phyloP scores from a whole-genome alignment of 2,329 filamentous ascomycete genomes.

The Trichoderma harzianum region DNA sequence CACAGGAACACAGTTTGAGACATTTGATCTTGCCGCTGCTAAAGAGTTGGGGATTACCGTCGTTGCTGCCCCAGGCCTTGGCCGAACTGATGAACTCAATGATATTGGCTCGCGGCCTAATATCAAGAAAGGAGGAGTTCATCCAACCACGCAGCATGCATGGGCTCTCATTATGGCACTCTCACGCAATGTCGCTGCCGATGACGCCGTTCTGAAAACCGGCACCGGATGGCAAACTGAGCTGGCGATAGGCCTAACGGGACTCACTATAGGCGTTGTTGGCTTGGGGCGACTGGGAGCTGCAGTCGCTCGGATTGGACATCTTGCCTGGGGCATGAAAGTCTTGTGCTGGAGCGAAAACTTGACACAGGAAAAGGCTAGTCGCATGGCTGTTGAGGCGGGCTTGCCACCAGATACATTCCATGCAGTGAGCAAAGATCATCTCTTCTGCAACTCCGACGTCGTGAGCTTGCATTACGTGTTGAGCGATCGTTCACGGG shows the following conservation, averaged over 20 bases:
- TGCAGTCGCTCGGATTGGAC: background rate
- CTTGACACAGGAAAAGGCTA: conserved; percentile 60
- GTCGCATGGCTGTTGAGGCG: conserved; percentile 49
- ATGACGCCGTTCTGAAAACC: conserved; percentile 31
- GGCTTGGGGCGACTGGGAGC: background rate
- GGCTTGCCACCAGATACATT: conserved; percentile 60
- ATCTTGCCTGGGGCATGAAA: conserved; percentile 46
- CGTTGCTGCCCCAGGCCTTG: conserved; percentile 7
- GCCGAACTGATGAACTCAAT: background rate
- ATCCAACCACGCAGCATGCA: conserved; percentile 54
- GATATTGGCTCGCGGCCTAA: conserved; percentile 23
- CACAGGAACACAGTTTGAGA: conserved; percentile 57
- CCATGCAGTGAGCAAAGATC: conserved; percentile 56
- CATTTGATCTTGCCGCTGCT: conserved; percentile 54
- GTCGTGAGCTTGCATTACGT: conserved; percentile 60
- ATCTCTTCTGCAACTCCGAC: conserved; percentile 49
- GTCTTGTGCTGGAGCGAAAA: conserved; percentile 63
- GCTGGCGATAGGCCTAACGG: background rate
- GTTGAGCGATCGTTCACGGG: conserved; percentile 58
- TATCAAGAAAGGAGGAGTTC: conserved; percentile 34
- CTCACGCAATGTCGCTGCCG: conserved; percentile 55
- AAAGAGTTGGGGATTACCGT: conserved; percentile 34
- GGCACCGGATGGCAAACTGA: background rate
- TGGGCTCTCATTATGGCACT: conserved; percentile 56
- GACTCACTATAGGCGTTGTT: background rate